Percentiles rank a stretch among this genome's conserved stretches.
phyloP scores from a whole-genome alignment of 768 basidiomycete genomes.

The Boletus vermiculosoides region DNA sequence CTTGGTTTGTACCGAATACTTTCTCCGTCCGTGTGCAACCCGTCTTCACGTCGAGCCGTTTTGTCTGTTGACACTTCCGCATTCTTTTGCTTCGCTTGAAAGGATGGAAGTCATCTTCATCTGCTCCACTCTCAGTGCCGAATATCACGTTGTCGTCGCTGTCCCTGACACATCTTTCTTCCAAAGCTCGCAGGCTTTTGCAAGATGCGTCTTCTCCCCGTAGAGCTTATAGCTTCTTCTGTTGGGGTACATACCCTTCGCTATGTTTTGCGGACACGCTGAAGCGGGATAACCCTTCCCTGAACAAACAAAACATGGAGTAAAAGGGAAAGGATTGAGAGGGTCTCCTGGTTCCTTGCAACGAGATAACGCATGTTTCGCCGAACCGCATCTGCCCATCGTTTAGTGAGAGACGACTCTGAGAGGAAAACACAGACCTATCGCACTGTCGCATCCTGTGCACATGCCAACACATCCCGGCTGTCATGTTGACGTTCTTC shows the following conservation, averaged over 20 bases:
- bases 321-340: constrained; percentile 73
- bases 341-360: constrained; percentile 66
- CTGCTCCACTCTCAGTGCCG: constrained; percentile 52
- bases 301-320: constrained; percentile 89
- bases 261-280: constrained; percentile 74
- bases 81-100: constrained; percentile 50
- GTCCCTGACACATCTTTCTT: constrained; percentile 47
- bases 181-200: constrained; percentile 73
- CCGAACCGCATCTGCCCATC: constrained; percentile 70
- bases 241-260: constrained; percentile 84
- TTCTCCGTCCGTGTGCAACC: constrained; percentile 44
- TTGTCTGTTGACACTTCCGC: constrained; percentile 56
- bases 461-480: constrained; percentile 41
- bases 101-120: constrained; percentile 93
- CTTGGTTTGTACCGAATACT: constrained; percentile 29
- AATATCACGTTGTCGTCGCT: constrained; percentile 18
- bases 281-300: constrained; percentile 79
- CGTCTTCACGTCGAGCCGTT: constrained; percentile 41
- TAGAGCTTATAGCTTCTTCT: constrained; percentile 91
- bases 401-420: neutral
- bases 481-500: constrained; percentile 27
- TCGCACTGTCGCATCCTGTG: constrained; percentile 49
- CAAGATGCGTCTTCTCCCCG: constrained; percentile 79
- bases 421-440: constrained; percentile 45
- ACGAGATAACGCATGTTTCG: constrained; percentile 69